Conservation (phyloP, 345 rosid genomes). For the Citrus cavaleriei region DNA sequence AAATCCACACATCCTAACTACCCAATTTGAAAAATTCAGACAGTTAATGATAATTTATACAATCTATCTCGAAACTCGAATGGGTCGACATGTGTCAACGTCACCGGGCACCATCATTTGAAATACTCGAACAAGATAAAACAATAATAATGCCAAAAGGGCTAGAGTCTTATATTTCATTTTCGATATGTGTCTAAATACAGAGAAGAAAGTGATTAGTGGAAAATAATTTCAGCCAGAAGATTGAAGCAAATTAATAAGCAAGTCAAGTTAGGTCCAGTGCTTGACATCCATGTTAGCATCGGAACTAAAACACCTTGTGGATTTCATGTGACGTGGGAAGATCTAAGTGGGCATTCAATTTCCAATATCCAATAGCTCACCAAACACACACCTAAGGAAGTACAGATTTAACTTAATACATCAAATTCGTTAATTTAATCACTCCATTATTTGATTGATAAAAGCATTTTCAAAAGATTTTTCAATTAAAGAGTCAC, state of each 20-base stretch:
- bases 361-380: constrained; percentile 6
- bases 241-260: background rate
- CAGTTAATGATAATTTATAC: background rate
- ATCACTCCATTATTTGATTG: too few species aligned
- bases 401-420: background rate
- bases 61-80: background rate
- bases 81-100: background rate
- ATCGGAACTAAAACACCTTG: background rate
- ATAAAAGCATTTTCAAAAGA: too few species aligned
- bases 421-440: too few species aligned
- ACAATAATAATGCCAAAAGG: background rate
- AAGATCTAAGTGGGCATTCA: constrained; percentile 17
- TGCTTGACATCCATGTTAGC: background rate
- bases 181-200: background rate
- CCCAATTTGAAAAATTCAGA: background rate
- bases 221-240: background rate
- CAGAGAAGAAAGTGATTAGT: background rate
- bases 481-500: too few species aligned
- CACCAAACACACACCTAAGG: constrained; percentile 16
- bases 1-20: background rate
- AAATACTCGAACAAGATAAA: background rate
- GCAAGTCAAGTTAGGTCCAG: constrained; percentile 12
- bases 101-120: background rate
- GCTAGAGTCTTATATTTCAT: background rate
- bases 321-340: constrained; percentile 3